Evolutionary conservation across 345 rosid species (phyloP), one percentile per base, ranked within the genome.

Genomic region (Bretschneidera sinensis): DNA sequence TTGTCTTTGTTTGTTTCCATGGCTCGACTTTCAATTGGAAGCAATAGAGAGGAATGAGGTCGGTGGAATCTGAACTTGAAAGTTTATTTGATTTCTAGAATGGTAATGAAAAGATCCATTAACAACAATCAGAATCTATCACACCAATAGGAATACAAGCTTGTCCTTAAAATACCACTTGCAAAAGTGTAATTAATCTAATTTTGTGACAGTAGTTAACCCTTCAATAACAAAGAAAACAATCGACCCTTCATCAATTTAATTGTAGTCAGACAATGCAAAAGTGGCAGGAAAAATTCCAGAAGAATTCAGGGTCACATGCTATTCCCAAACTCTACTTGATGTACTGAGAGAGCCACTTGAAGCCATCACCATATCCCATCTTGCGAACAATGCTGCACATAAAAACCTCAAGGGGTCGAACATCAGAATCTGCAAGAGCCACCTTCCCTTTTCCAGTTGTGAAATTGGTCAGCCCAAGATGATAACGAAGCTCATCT

Each of bases 361-460:
- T 78, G 72, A 88, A 88, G 9, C 91, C 95, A 6, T 87, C 89
- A 0, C 95, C 91, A 25, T 87, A 87, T 6, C 95, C 95, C 95
- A 87, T 87, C 74, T 83, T 85, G 56, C 89, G 85, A 34, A 87
- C 95, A 8, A 87, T 81, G 81, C 89, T 87, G 74, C 95, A 87
- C 95, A 83, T 87, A 45, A 79, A 87, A 51, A 87, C 89, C 75
- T 87, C 91, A 2, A 87, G 75, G 5, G 91, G 91, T 39, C 95
- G 85, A 35, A 87, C 68, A 24, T 43, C 71, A 16, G 84, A 57
- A 25, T 78, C 79, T 16, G 59, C 75, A 5, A 87, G 76, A 61
- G 56, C 76, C 11, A 83, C 87, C 63, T 71, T 85, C 9, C 78
- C 84, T 63, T 87, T 87, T 53, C 95, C 91, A 0, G 95, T 85